Evolutionary conservation across 768 basidiomycete genomes (phyloP).

Genomic region (Lactarius trivialis): DNA sequence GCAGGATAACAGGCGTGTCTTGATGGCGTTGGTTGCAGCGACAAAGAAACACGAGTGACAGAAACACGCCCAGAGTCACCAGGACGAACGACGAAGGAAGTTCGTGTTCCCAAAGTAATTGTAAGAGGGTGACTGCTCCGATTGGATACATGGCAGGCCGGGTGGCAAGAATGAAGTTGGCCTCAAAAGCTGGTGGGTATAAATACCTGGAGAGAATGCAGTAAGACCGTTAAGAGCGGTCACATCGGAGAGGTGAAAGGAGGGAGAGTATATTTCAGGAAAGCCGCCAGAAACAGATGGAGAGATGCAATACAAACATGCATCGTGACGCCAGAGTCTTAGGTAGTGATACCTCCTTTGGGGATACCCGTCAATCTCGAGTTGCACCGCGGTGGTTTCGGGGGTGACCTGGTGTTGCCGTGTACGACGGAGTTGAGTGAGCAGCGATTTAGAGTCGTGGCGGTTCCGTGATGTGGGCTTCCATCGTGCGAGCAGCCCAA

Average conservation of each 20-base stretch:
- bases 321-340: background rate
- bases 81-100: conserved; percentile 15
- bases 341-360: background rate
- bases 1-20: conserved; percentile 47
- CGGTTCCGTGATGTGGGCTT: conserved; percentile 5
- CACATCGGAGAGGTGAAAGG: background rate
- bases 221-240: background rate
- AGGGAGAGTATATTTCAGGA: conserved; percentile 1
- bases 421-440: background rate
- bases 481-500: background rate
- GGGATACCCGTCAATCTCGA: conserved; percentile 4
- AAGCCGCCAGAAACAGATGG: conserved; percentile 7
- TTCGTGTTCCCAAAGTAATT: conserved; percentile 5
- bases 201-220: conserved; percentile 3
- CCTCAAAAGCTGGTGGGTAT: background rate
- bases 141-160: conserved; percentile 36
- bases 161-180: background rate
- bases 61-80: conserved; percentile 26
- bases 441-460: background rate
- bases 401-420: background rate
- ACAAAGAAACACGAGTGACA: conserved; percentile 8
- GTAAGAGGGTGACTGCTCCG: conserved; percentile 36
- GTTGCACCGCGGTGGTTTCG: conserved; percentile 7
- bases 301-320: conserved; percentile 9
- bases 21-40: conserved; percentile 19